Conservation (phyloP, 176 grass and related monocot species). For the Aegilops speltoides region DNA sequence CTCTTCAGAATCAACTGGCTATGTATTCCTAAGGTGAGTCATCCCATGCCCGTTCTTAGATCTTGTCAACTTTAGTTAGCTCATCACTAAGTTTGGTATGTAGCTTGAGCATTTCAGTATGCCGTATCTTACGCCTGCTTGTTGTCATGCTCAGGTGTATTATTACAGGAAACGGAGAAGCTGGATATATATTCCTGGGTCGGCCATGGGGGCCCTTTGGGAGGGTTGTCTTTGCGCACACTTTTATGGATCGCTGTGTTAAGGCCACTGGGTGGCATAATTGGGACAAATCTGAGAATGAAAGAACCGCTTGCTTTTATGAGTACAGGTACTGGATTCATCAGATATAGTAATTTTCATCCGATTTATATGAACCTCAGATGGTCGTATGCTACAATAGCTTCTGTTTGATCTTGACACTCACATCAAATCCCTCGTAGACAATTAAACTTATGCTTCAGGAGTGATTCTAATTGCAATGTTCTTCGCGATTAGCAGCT, state of each 20-base stretch:
- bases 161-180: slow-evolving; percentile 82
- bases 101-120: slow-evolving; percentile 21
- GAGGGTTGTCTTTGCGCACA: slow-evolving; percentile 93
- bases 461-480: background rate
- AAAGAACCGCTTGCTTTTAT: slow-evolving; percentile 92
- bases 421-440: background rate
- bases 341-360: background rate
- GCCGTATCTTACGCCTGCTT: background rate
- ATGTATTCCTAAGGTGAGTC: slow-evolving; percentile 87
- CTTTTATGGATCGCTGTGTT: slow-evolving; percentile 88
- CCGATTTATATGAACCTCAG: background rate
- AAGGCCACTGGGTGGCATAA: slow-evolving; percentile 91
- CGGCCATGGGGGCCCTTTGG: slow-evolving; percentile 95
- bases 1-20: slow-evolving; percentile 86
- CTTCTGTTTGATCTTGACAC: background rate
- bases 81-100: background rate
- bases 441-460: background rate
- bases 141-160: slow-evolving; percentile 60
- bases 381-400: background rate
- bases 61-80: background rate
- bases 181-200: slow-evolving; percentile 80
- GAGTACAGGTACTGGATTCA: slow-evolving; percentile 70
- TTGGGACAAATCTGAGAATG: slow-evolving; percentile 93
- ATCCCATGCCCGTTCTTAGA: background rate
- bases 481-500: background rate